Conservation (phyloP, 257 asterid species). For the Solanum virginianum region DNA sequence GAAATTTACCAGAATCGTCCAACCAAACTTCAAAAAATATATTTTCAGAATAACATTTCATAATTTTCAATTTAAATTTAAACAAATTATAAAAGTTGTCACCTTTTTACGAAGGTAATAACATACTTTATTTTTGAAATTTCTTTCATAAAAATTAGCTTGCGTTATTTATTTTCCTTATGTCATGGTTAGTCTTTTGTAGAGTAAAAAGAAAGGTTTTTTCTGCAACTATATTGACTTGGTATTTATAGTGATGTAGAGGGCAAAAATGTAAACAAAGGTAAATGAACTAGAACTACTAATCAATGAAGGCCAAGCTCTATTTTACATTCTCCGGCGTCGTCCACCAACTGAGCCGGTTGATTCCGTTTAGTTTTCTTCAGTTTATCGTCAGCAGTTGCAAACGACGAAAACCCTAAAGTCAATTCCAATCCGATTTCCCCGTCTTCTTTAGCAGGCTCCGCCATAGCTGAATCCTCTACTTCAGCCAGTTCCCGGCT, state of each 20-base stretch:
- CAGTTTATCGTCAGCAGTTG: not conserved
- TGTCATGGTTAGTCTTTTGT: too few relatives aligned
- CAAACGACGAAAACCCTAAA: conserved; percentile 37
- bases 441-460: not conserved
- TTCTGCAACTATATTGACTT: not conserved
- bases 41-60: not conserved
- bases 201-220: not conserved
- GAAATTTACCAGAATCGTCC: too few relatives aligned
- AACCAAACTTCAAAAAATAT: too few relatives aligned
- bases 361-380: not conserved
- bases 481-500: conserved; percentile 9
- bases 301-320: conserved; percentile 35
- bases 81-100: too few relatives aligned
- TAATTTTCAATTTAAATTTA: too few relatives aligned
- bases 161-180: too few relatives aligned
- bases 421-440: conserved; percentile 48
- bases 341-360: conserved; percentile 3
- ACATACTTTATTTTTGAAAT: too few relatives aligned
- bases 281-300: not conserved
- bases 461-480: not conserved
- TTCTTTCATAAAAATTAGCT: too few relatives aligned
- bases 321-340: conserved; percentile 27
- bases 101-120: too few relatives aligned
- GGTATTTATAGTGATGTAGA: not conserved
- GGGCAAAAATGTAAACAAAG: not conserved